Evolutionary conservation across 177 flowering plant species (phyloP), one percentile per base, ranked within the genome.

Genomic region (Telopea speciosissima): DNA sequence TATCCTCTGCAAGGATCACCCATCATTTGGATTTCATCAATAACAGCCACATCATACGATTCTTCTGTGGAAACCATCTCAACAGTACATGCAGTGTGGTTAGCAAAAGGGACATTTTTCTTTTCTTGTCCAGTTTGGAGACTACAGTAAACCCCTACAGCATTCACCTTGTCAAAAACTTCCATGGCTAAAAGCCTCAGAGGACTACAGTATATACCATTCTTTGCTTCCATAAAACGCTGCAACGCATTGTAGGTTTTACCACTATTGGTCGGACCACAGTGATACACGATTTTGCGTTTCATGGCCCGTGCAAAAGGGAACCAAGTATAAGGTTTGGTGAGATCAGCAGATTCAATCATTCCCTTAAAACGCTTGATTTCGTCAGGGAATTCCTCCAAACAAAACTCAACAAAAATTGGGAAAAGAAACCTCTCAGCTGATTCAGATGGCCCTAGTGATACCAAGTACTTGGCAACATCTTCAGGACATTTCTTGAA

Each of bases 21-120:
- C 91, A 95, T 84, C 99, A 92, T 95, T 75, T 95, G 97, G 40
- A 92, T 95, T 71, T 95, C 99, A 85, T 95, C 97, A 72, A 92
- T 82, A 59, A 95, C 90, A 67, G 99, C 97, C 49, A 91, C 97
- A 76, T 95, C 97, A 81, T 88, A 95, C 71, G 85, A 72, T 10
- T 92, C 84, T 17, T 91, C 90, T 0, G 89, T 83, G 0, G 97
- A 90, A 24, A 86, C 99, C 97, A 92, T 95, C 78, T 95, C 99
- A 67, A 91, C 91, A 8, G 97, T 92, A 76, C 99, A 95, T 9
- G 99, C 91, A 67, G 85, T 66, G 70, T 95, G 97, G 56, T 85
- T 85, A 0, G 97, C 78, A 66, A 95, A 92, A 1, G 97, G 96
- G 36, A 95, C 93, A 40, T 5, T 28, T 63, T 95, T 92, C 84